phyloP scores from a whole-genome alignment of 2,329 filamentous ascomycete genomes.

The Chaetothyriales sp. region DNA sequence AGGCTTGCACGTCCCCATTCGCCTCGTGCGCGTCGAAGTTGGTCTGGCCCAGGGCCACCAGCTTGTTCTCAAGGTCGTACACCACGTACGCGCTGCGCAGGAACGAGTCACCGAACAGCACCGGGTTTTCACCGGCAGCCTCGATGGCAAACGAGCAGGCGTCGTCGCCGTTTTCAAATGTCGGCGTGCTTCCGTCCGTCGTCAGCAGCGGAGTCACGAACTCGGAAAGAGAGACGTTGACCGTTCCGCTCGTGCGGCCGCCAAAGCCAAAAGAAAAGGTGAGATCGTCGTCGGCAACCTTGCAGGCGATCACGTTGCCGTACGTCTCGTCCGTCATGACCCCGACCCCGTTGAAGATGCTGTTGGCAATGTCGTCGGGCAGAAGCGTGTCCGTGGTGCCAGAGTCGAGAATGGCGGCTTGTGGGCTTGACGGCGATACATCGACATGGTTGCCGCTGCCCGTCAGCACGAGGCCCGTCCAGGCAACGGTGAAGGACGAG shows the following conservation, averaged over 20 bases:
- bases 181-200: slow-evolving; percentile 34
- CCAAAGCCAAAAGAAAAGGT: slow-evolving; percentile 40
- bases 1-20: slow-evolving; percentile 9
- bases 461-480: slow-evolving; percentile 25
- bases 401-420: slow-evolving; percentile 56
- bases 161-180: slow-evolving; percentile 39
- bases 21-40: slow-evolving; percentile 20
- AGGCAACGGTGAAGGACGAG: slow-evolving; percentile 31
- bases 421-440: slow-evolving; percentile 22
- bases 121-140: slow-evolving; percentile 41
- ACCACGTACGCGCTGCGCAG: slow-evolving; percentile 62
- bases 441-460: slow-evolving; percentile 23
- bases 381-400: slow-evolving; percentile 61
- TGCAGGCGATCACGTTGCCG: slow-evolving; percentile 28
- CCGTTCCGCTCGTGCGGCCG: slow-evolving; percentile 24
- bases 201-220: slow-evolving; percentile 47
- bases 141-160: slow-evolving; percentile 57
- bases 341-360: slow-evolving; percentile 44
- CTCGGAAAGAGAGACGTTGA: slow-evolving; percentile 31
- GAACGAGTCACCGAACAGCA: slow-evolving; percentile 61
- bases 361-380: slow-evolving; percentile 44
- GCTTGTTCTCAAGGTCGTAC: slow-evolving; percentile 58
- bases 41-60: slow-evolving; percentile 57
- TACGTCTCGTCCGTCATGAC: slow-evolving; percentile 31
- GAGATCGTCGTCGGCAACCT: slow-evolving; percentile 30